Evolutionary conservation across 148 eudicot genomes (phyloP), one percentile per base, ranked within the genome.

Genomic region (Pouteria glomerata): DNA sequence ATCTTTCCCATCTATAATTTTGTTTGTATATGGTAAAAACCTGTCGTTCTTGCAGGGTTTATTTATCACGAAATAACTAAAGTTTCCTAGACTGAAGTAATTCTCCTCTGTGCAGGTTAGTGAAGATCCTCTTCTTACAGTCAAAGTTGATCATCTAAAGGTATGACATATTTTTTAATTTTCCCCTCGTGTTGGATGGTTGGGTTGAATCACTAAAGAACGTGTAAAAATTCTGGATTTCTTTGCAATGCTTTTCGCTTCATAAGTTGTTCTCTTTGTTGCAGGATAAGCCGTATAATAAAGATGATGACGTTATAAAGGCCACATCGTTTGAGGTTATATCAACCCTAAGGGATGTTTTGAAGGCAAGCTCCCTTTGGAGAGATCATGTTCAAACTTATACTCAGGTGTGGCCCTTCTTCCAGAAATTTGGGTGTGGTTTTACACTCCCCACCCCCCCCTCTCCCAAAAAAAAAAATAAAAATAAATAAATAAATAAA

Each of bases 251-350:
- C 73, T 1, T 76, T 30, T 62, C 4, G 18, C 59, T 78, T 44
- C 42, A 63, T 70, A 26, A 30, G 51, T 27, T 67, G 27, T 50
- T 69, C 45, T 76, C 48, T 60, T 7, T 76, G 74, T 61, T 86
- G 75, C 77, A 94, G 98, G 96, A 95, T 70, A 77, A 84, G 68
- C 91, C 96, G 29, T 96, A 84, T 71, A 81, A 95, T 71, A 95
- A 88, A 74, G 97, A 96, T 72, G 97, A 92, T 79, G 96, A 92
- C 82, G 87, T 96, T 66, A 82, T 96, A 52, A 96, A 96, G 82
- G 97, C 99, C 21, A 96, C 99, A 37, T 96, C 96, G 35, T 92
- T 88, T 87, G 99, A 92, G 85, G 97, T 96, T 73, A 90, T 92
- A 83, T 85, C 99, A 71, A 96, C 97, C 48, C 68, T 96, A 57